phyloP scores from a whole-genome alignment of 1,284 basidiomycete species.

The Ustilago curta region DNA sequence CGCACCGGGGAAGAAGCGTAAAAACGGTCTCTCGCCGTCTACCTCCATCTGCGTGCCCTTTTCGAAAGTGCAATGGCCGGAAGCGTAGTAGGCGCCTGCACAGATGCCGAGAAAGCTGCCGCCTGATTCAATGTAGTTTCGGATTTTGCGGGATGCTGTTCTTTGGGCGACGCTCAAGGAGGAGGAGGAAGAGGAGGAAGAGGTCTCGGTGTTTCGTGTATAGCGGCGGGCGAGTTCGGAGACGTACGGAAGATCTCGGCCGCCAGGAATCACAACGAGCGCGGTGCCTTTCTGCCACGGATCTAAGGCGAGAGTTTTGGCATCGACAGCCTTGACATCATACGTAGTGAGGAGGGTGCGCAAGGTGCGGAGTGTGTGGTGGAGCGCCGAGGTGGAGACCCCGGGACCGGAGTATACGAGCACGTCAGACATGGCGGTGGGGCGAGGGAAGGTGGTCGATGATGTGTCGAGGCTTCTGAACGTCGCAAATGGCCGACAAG shows the following conservation, averaged over 20 bases:
- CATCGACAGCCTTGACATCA: conserved; percentile 58
- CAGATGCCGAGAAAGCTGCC: conserved; percentile 79
- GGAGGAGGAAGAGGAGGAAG: conserved; percentile 2
- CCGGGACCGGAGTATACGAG: conserved; percentile 63
- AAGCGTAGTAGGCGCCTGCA: conserved; percentile 75
- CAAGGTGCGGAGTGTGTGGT: conserved; percentile 59
- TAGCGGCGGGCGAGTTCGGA: conserved; percentile 33
- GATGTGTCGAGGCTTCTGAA: background rate
- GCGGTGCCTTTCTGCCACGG: conserved; percentile 57
- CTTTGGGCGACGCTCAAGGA: conserved; percentile 6
- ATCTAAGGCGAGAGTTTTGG: conserved; percentile 52
- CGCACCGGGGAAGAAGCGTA: conserved; percentile 75
- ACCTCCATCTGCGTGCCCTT: conserved; percentile 72
- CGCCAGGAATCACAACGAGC: conserved; percentile 61
- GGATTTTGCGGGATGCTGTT: conserved; percentile 70
- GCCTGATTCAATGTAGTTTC: conserved; percentile 76
- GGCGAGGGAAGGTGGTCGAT: background rate
- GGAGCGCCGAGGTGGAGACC: conserved; percentile 60
- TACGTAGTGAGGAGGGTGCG: conserved; percentile 52
- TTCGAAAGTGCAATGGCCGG: conserved; percentile 72
- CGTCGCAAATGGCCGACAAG: background rate
- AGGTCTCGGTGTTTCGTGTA: conserved; percentile 15
- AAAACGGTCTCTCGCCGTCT: conserved; percentile 71
- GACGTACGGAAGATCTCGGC: conserved; percentile 61
- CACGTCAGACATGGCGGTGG: conserved; percentile 56